phyloP scores from a whole-genome alignment of 768 basidiomycete genomes.

The Wakefieldia striispora region DNA sequence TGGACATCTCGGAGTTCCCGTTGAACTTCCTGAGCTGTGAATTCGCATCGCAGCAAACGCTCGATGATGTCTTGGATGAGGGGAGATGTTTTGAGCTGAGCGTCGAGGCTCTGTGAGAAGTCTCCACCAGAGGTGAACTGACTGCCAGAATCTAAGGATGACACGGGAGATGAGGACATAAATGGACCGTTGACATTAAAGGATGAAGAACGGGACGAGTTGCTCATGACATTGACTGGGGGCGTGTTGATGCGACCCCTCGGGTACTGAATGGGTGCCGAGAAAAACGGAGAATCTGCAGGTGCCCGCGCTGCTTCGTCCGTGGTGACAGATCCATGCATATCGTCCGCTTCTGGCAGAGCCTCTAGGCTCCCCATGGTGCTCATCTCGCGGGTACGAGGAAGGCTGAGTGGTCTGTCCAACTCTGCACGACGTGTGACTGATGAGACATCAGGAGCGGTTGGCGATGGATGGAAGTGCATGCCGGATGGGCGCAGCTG shows the following conservation, averaged over 20 bases:
- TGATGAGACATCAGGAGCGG: constrained; percentile 45
- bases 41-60: constrained; percentile 70
- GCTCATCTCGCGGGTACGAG: constrained; percentile 47
- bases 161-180: constrained; percentile 71
- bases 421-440: constrained; percentile 45
- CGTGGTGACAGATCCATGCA: constrained; percentile 34
- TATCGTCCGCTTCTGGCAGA: constrained; percentile 55
- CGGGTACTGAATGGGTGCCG: constrained; percentile 36
- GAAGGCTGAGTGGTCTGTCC: constrained; percentile 43
- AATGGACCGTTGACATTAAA: constrained; percentile 46
- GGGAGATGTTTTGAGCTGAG: constrained; percentile 73
- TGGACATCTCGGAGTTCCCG: constrained; percentile 71
- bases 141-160: constrained; percentile 74
- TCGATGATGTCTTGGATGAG: constrained; percentile 74
- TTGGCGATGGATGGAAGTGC: constrained; percentile 37
- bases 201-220: constrained; percentile 38
- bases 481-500: constrained; percentile 22
- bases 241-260: constrained; percentile 45
- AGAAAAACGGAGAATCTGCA: constrained; percentile 38
- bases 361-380: constrained; percentile 50
- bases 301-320: constrained; percentile 27
- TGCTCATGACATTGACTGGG: constrained; percentile 38
- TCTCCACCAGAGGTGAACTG: constrained; percentile 54
- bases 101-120: constrained; percentile 53
- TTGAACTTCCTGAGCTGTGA: constrained; percentile 67